Conservation (phyloP, 495 filamentous ascomycete genomes). For the Talaromyces ruber region DNA sequence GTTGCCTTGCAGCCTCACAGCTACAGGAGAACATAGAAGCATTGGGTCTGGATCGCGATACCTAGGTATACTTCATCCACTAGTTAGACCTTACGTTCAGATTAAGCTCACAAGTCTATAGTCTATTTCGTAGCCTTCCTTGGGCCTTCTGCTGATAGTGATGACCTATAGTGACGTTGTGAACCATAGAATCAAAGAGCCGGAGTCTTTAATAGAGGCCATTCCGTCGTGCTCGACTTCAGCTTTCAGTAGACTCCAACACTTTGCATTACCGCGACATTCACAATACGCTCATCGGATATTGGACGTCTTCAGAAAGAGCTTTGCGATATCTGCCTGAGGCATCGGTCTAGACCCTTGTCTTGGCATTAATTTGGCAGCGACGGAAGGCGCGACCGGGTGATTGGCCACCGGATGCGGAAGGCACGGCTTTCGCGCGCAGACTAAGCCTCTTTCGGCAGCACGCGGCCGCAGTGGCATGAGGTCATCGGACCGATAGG, state of each 20-base stretch:
- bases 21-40: background rate
- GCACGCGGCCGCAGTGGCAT: background rate
- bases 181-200: background rate
- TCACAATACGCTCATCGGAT: background rate
- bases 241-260: background rate
- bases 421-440: background rate
- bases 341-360: background rate
- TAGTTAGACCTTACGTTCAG: background rate
- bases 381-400: background rate
- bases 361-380: background rate
- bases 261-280: background rate
- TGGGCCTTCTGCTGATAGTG: background rate
- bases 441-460: background rate
- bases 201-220: background rate
- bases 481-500: background rate
- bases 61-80: background rate
- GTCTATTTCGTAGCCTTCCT: background rate
- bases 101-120: background rate
- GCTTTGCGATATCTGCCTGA: background rate
- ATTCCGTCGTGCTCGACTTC: background rate
- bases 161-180: background rate
- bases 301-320: background rate
- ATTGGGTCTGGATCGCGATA: background rate
- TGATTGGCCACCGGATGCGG: conserved; percentile 1
- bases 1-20: background rate